Evolutionary conservation across 2,329 filamentous ascomycete genomes (phyloP), one percentile per base, ranked within the genome.

Genomic region (Penicillium sp.): DNA sequence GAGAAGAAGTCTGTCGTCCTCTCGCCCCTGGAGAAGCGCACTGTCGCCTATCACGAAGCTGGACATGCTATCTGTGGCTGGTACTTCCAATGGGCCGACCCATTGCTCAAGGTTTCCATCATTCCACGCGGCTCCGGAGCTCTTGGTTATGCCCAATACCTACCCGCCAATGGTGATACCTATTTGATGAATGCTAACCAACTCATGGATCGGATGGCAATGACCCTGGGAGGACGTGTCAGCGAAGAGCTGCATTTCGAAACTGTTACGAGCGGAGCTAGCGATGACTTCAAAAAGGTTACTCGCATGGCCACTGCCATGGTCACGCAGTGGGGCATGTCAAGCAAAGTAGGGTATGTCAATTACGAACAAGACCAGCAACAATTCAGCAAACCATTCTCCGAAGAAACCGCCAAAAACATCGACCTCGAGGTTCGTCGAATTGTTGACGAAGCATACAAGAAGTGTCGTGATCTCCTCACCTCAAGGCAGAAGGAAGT

Each of bases 311-410:
- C 95, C 3, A 96, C 91, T 19, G 90, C 91, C 65, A 99, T 99
- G 95, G 95, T 99, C 31, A 99, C 94, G n/a, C 92, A 97, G 77
- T 99, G 93, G 90, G 95, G 95, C 69, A 99, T 99, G 95, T 96
- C 91, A 46, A 87, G 91, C 69, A 96, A 96, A 81, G 90, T 99
- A 51, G 94, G 94, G 31, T 93, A 93, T 67, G 85, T 99, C 66
- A 91, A 96, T 83, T 99, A 94, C 78, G 90, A 95, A 71, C 87
- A 90, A 68, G 91, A 92, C 72, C 61, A 66, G 66, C 91, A 91
- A 75, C 89, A 91, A 73, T 81, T 97, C 63, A 89, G 93, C 75
- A 99, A 99, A 83, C 95, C 95, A 0, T 99, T 98, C 81, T 94
- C 92, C 23, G 95, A 99, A 82, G 85, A 92, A 57, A 99, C 95